Percentiles rank a stretch among this genome's conserved stretches.
Evolutionary conservation across 1,139 yeast species (phyloP).

Genomic region (Geotrichum aggregatum): DNA sequence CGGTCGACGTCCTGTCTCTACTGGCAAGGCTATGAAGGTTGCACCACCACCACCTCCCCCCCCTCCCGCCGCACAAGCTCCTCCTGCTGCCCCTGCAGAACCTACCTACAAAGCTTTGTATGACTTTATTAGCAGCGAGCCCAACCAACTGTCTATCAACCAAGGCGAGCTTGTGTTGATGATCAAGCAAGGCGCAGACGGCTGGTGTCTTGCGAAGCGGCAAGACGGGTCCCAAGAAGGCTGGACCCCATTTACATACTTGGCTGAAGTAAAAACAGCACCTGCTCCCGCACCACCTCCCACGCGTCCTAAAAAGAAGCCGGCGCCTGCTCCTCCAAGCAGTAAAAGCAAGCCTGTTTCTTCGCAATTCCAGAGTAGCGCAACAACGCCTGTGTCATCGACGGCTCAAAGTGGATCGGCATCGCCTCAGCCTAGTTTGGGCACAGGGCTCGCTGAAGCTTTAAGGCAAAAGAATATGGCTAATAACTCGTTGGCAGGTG

Average conservation of each 20-base stretch:
- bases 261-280: constrained; percentile 50
- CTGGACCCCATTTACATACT: constrained; percentile 95
- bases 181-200: constrained; percentile 64
- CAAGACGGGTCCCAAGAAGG: constrained; percentile 78
- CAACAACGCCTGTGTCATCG: constrained; percentile 12
- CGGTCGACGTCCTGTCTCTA: constrained; percentile 4
- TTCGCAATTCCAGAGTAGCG: neutral
- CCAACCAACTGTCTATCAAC: constrained; percentile 70
- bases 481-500: constrained; percentile 72
- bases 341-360: constrained; percentile 4
- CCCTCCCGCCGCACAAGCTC: constrained; percentile 69
- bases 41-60: constrained; percentile 38
- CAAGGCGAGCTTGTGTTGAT: constrained; percentile 74
- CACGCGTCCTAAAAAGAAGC: neutral
- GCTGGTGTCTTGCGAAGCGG: constrained; percentile 87
- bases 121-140: constrained; percentile 83
- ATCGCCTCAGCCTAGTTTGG: constrained; percentile 41
- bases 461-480: constrained; percentile 57
- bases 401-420: constrained; percentile 30
- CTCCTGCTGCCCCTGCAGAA: constrained; percentile 47
- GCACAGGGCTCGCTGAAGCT: constrained; percentile 72
- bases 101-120: constrained; percentile 85
- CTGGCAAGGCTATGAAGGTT: constrained; percentile 22
- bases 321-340: constrained; percentile 14
- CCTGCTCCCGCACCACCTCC: constrained; percentile 11